Conservation (phyloP, 345 rosid genomes). For the Citrus hindsii region DNA sequence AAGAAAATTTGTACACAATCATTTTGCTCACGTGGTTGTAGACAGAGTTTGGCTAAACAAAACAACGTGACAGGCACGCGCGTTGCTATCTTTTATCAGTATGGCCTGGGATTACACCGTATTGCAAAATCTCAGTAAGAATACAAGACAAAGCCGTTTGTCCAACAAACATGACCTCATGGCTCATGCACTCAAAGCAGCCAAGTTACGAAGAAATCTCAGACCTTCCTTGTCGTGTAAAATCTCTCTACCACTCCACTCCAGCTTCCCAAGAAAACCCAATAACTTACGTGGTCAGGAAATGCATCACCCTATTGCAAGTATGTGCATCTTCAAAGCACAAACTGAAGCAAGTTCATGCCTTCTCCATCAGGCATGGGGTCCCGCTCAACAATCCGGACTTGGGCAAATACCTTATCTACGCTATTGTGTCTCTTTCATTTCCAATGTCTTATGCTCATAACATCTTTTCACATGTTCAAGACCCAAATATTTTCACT, state of each 20-base stretch:
- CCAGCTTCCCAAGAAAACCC: constrained; percentile 10
- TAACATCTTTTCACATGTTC: constrained; percentile 42
- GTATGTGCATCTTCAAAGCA: constrained; percentile 37
- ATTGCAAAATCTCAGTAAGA: neutral
- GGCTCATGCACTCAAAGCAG: constrained; percentile 16
- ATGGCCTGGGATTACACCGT: too few species aligned
- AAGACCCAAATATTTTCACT: constrained; percentile 48
- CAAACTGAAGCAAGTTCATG: constrained; percentile 64
- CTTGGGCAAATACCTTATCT: constrained; percentile 59
- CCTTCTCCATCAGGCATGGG: constrained; percentile 64
- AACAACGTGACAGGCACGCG: neutral
- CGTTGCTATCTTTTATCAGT: too few species aligned
- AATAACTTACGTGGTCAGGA: constrained; percentile 27
- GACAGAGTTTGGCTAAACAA: neutral
- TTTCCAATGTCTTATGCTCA: constrained; percentile 60
- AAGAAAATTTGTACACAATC: neutral
- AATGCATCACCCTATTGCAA: constrained; percentile 55
- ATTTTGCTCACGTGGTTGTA: neutral
- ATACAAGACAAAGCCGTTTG: neutral
- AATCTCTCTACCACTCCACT: neutral
- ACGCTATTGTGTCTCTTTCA: constrained; percentile 50
- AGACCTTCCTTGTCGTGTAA: neutral
- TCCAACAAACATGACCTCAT: constrained; percentile 4
- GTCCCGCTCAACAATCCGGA: constrained; percentile 37
- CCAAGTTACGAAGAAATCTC: neutral